A percentile compares a stretch with the other conserved stretches of the same genome.
These are phyloP conservation scores for Alternaria sp. DNA, from an alignment of 2,329 filamentous ascomycete genomes.

Conservation along the genomic window DNA sequence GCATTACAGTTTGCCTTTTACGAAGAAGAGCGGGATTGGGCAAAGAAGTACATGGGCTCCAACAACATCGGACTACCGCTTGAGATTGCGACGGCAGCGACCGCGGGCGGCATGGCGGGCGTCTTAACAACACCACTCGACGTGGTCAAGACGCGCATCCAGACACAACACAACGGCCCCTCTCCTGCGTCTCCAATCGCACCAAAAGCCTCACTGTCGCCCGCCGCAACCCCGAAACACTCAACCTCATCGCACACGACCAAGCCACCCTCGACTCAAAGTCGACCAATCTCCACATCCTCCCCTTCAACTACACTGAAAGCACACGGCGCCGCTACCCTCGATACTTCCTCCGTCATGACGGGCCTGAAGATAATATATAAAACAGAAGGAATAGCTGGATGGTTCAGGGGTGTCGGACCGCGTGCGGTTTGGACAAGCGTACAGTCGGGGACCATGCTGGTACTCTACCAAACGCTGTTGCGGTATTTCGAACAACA, in stretches of 20 bases:
- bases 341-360: conserved; percentile 89
- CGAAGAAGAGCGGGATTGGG: conserved; percentile 87
- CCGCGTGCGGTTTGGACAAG: conserved; percentile 96
- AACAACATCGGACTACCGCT: conserved; percentile 84
- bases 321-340: conserved; percentile 76
- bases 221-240: conserved; percentile 45
- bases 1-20: conserved; percentile 98
- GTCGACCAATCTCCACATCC: conserved; percentile 84
- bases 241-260: conserved; percentile 33
- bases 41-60: conserved; percentile 78
- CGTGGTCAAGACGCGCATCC: conserved; percentile 95
- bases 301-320: conserved; percentile 85
- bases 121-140: conserved; percentile 95
- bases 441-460: conserved; percentile 95
- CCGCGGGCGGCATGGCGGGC: conserved; percentile 89
- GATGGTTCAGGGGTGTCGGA: conserved; percentile 94
- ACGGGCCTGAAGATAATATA: conserved; percentile 89
- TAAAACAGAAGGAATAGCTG: conserved; percentile 82
- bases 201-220: conserved; percentile 29
- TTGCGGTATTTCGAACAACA: conserved; percentile 76
- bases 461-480: conserved; percentile 91
- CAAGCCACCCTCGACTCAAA: conserved; percentile 48
- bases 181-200: conserved; percentile 22
- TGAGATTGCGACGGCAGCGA: conserved; percentile 88
- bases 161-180: conserved; percentile 79